Conservation (phyloP, 352 stramenopile species). For the Phytophthora sansomeana region DNA sequence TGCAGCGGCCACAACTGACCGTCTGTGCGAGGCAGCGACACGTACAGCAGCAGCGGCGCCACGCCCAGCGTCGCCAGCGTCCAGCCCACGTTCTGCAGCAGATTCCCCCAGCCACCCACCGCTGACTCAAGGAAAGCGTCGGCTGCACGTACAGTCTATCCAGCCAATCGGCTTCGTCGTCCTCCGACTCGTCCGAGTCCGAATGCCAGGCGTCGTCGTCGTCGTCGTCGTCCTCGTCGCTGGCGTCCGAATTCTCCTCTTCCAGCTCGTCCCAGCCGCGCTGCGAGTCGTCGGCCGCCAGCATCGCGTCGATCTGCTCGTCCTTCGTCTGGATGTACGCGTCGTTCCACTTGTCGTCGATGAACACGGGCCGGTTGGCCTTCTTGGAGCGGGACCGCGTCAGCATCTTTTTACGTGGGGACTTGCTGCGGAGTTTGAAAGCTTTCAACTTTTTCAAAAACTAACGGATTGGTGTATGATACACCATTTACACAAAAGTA, state of each 20-base stretch:
- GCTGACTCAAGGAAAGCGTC: slow-evolving; percentile 24
- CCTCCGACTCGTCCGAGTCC: slow-evolving; percentile 46
- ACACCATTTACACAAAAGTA: slow-evolving; percentile 4
- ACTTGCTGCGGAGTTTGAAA: slow-evolving; percentile 15
- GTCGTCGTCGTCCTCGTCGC: slow-evolving; percentile 23
- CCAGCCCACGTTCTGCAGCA: slow-evolving; percentile 66
- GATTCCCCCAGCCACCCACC: slow-evolving; percentile 43
- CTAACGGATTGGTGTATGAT: neutral
- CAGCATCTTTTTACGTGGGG: slow-evolving; percentile 50
- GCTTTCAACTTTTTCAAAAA: too few species aligned
- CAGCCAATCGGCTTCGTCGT: slow-evolving; percentile 30
- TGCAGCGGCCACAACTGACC: slow-evolving; percentile 47
- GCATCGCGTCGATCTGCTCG: slow-evolving; percentile 83
- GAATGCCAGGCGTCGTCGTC: slow-evolving; percentile 48
- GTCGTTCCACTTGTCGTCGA: slow-evolving; percentile 88
- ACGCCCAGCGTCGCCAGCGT: slow-evolving; percentile 51
- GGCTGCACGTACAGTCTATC: neutral
- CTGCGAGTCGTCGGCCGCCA: slow-evolving; percentile 55
- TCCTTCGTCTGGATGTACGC: slow-evolving; percentile 85
- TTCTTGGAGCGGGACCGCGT: slow-evolving; percentile 73
- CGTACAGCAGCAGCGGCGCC: slow-evolving; percentile 61
- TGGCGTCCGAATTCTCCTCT: slow-evolving; percentile 46
- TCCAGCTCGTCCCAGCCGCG: slow-evolving; percentile 61
- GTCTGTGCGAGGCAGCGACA: slow-evolving; percentile 25
- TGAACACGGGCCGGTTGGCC: slow-evolving; percentile 76